A percentile compares a stretch with the other conserved stretches of the same genome.
phyloP scores from a whole-genome alignment of 2,329 filamentous ascomycete species.

The Talaromyces verruculosus region DNA sequence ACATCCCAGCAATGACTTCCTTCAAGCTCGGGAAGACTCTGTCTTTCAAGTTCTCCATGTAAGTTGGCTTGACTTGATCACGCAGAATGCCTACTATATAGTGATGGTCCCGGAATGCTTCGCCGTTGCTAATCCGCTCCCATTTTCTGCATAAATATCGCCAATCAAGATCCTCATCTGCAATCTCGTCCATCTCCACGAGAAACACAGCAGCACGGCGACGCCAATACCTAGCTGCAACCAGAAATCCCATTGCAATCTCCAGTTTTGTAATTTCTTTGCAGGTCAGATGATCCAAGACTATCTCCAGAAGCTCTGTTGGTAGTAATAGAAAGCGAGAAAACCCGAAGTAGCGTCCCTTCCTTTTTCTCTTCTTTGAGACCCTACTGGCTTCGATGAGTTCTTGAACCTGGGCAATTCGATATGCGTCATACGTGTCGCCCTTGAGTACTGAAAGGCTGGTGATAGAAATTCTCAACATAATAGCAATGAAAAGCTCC shows the following conservation, averaged over 20 bases:
- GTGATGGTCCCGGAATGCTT: neutral
- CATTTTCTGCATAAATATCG: slow-evolving; percentile 1
- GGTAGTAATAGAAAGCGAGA: neutral
- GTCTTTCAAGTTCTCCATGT: neutral
- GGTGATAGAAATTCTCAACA: neutral
- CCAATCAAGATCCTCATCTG: neutral
- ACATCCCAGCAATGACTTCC: neutral
- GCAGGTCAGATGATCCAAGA: neutral
- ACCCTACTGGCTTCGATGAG: neutral
- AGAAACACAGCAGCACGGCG: slow-evolving; percentile 1
- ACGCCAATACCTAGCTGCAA: neutral
- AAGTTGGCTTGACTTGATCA: slow-evolving; percentile 4
- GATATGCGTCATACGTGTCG: neutral
- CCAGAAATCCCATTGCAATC: neutral
- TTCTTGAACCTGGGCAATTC: neutral
- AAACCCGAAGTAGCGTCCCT: no score
- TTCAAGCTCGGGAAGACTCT: neutral
- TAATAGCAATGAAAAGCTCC: neutral
- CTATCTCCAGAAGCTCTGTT: neutral
- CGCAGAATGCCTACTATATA: neutral
- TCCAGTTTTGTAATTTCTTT: neutral
- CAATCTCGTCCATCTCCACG: slow-evolving; percentile 5
- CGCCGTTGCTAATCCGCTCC: neutral
- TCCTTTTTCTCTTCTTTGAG: neutral
- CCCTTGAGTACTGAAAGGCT: neutral